Evolutionary conservation across 2,329 filamentous ascomycete species (phyloP).

Genomic region (Aureobasidium zeae): DNA sequence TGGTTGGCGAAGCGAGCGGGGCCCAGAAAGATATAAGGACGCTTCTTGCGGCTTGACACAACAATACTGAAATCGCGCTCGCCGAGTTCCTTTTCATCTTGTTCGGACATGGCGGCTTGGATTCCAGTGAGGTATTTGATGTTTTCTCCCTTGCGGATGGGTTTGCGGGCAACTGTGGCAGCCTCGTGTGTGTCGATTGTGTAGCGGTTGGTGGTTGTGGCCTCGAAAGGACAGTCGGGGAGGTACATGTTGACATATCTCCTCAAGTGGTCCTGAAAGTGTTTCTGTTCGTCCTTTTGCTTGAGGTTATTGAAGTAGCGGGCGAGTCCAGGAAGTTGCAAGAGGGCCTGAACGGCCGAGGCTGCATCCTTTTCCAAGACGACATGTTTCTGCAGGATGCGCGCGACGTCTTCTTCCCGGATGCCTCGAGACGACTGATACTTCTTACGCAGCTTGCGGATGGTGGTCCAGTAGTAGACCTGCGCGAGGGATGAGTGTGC

Average conservation of each 20-base stretch:
- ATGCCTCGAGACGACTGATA: conserved; percentile 79
- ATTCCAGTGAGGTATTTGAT: conserved; percentile 89
- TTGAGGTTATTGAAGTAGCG: conserved; percentile 61
- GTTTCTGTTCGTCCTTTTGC: conserved; percentile 70
- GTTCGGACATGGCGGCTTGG: conserved; percentile 81
- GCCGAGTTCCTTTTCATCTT: conserved; percentile 70
- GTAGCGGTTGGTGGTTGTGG: conserved; percentile 88
- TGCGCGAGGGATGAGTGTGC: conserved; percentile 31
- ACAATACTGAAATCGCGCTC: conserved; percentile 97
- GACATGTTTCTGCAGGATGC: conserved; percentile 54
- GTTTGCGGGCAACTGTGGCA: conserved; percentile 68
- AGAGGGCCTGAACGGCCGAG: conserved; percentile 61
- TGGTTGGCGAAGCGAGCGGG: conserved; percentile 96
- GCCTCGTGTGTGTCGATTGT: conserved; percentile 87
- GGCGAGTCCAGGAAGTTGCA: conserved; percentile 63
- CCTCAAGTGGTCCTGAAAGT: conserved; percentile 75
- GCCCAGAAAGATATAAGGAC: conserved; percentile 83
- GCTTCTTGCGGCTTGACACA: conserved; percentile 83
- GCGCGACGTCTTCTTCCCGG: conserved; percentile 52
- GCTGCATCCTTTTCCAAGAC: conserved; percentile 64
- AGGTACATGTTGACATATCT: conserved; percentile 91
- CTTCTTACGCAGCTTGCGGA: conserved; percentile 81
- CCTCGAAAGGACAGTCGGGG: conserved; percentile 89
- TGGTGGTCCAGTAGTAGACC: conserved; percentile 94
- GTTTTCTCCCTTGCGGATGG: conserved; percentile 70